Evolutionary conservation across 208 protist species (phyloP).

Genomic region (Trypanosoma avium): DNA sequence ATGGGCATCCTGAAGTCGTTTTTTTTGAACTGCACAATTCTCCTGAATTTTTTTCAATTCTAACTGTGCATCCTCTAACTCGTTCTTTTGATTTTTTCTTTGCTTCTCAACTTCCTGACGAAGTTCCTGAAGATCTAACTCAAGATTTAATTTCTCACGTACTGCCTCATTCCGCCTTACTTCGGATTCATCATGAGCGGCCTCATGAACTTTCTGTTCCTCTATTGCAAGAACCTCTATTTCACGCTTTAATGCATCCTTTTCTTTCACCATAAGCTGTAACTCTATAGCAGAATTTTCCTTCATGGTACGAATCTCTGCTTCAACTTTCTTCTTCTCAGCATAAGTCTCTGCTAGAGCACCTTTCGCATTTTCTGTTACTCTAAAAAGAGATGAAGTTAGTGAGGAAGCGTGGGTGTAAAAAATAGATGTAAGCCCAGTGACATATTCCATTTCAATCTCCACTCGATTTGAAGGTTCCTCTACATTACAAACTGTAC

Average conservation of each 20-base stretch:
- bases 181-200: too few relatives aligned
- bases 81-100: neutral
- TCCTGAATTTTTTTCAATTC: neutral
- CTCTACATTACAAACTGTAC: conserved; percentile 10
- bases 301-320: neutral
- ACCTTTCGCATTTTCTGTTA: neutral
- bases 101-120: neutral
- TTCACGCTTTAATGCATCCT: neutral
- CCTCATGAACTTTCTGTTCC: too few relatives aligned
- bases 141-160: too few relatives aligned
- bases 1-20: conserved; percentile 1
- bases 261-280: neutral
- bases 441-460: conserved; percentile 14
- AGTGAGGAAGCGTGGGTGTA: conserved; percentile 9
- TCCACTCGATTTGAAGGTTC: conserved; percentile 21
- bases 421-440: conserved; percentile 2
- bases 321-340: neutral
- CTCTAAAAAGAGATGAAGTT: neutral
- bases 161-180: too few relatives aligned
- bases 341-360: too few relatives aligned
- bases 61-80: neutral
- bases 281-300: neutral
- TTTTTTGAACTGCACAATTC: neutral
- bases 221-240: neutral
- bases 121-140: neutral